Evolutionary conservation across 208 protist genomes (phyloP), one percentile per base, ranked within the genome.

Genomic region (Leishmania braziliensis): DNA sequence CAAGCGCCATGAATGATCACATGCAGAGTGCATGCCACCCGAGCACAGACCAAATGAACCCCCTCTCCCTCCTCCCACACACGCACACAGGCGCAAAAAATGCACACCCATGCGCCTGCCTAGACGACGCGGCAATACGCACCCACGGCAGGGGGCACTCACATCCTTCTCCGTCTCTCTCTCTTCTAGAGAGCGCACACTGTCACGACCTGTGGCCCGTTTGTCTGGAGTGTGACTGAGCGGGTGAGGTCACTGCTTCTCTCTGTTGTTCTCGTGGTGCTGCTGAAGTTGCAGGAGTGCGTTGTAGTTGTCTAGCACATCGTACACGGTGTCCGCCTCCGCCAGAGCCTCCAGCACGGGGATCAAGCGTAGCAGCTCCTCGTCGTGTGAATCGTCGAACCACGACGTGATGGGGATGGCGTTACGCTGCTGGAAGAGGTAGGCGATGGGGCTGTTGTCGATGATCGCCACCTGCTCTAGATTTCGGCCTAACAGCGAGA

Each of bases 381-480:
- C 70, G 75, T 97, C 96, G 54, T 77, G 75, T 8, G 85, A 84
- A 69, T 98, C 92, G 70, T 95, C 94, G 84, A 97, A 98, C 95
- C 96, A 98, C 8, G 90, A 95, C 4, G 85, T 90, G 74, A 97
- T 95, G 23, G 95, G 94, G 46, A 98, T 95, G 16, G 93, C 93
- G 84, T 98, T 98, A 60, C 92, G 93, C 62, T 93, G 93, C 84
- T 98, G 94, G 65, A 98, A 96, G 18, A 97, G 72, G 77, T 98
- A 97, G 50, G 95, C 88, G n/a, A 96, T 91, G n/a, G 95, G 93
- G 81, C 92, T 97, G 83, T 98, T 98, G 83, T 97, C 95, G 58
- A 98, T 90, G 86, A 98, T 97, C 29, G 84, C 89, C 4, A 87
- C 79, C 53, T 91, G 85, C 18, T 95, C 87, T 50, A 98, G 73